Percentiles rank a stretch among this genome's conserved stretches.
Conservation (phyloP, 805 yeast genomes). For the Phaffomyces thermotolerans region DNA sequence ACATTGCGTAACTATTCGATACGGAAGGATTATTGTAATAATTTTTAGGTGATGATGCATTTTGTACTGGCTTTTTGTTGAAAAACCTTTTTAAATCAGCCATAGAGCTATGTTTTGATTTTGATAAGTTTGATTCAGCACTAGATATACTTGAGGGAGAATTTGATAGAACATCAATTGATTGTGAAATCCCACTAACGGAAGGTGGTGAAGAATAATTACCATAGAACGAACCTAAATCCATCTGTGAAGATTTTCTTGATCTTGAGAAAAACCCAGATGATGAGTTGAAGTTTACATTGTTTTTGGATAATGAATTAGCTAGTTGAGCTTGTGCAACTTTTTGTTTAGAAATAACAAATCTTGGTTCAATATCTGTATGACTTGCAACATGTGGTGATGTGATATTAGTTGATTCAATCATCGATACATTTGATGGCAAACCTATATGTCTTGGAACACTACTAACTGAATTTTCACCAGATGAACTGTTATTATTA, state of each 20-base stretch:
- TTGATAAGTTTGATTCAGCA: constrained; percentile 24
- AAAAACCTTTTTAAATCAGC: constrained; percentile 71
- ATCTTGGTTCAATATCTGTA: constrained; percentile 72
- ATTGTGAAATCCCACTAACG: not conserved
- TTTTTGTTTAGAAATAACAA: constrained; percentile 74
- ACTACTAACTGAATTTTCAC: constrained; percentile 22
- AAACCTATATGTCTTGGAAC: constrained; percentile 28
- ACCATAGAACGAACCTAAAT: constrained; percentile 22
- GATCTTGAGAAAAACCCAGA: constrained; percentile 40
- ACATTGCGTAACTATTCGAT: constrained; percentile 9
- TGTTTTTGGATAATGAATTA: constrained; percentile 15
- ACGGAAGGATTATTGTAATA: not conserved
- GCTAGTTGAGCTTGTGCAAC: constrained; percentile 31
- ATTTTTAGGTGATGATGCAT: constrained; percentile 21
- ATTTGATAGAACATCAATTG: constrained; percentile 12
- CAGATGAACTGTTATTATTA: constrained; percentile 35
- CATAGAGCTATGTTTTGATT: constrained; percentile 67
- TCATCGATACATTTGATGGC: constrained; percentile 35
- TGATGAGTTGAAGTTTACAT: constrained; percentile 12
- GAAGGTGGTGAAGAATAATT: constrained; percentile 12
- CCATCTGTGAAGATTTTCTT: constrained; percentile 31
- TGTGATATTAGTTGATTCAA: constrained; percentile 54
- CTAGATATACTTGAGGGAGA: constrained; percentile 24
- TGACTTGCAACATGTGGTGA: constrained; percentile 57
- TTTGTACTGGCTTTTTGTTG: constrained; percentile 31